Evolutionary conservation across 768 basidiomycete genomes (phyloP).

Genomic region (Paxillus rubicundulus): DNA sequence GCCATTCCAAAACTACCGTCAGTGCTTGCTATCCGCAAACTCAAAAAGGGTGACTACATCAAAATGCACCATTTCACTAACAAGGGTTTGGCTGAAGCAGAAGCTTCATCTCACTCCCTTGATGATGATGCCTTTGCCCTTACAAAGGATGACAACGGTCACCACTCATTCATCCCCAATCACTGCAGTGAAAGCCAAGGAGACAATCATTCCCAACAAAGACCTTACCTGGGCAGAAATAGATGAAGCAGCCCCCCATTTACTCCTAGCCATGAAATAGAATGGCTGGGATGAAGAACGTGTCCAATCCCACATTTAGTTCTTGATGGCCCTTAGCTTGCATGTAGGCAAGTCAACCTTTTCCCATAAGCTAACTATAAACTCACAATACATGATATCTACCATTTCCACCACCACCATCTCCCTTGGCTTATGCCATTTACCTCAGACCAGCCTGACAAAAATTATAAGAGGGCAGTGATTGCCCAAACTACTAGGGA

Average conservation of each 20-base stretch:
- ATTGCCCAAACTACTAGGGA: too few species aligned
- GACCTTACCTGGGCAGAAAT: conserved; percentile 1
- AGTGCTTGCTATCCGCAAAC: not conserved
- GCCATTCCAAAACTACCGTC: not conserved
- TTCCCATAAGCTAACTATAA: too few species aligned
- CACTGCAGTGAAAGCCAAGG: not conserved
- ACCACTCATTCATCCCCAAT: not conserved
- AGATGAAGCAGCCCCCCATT: not conserved
- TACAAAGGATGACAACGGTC: not conserved
- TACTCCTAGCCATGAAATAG: not conserved
- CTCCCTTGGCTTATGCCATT: too few species aligned
- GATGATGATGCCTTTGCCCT: not conserved
- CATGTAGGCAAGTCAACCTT: not conserved
- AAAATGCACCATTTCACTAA: conserved; percentile 4
- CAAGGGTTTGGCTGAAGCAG: not conserved
- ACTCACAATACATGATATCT: too few species aligned
- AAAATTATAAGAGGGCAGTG: too few species aligned
- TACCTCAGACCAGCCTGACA: too few species aligned
- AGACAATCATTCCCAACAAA: not conserved
- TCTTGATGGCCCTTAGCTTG: too few species aligned
- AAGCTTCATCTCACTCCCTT: not conserved
- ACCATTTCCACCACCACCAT: too few species aligned
- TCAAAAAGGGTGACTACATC: not conserved
- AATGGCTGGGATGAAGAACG: not conserved
- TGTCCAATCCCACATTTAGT: not conserved